phyloP scores from a whole-genome alignment of 2,329 filamentous ascomycete genomes.

The Kalaharituber pfeilii region DNA sequence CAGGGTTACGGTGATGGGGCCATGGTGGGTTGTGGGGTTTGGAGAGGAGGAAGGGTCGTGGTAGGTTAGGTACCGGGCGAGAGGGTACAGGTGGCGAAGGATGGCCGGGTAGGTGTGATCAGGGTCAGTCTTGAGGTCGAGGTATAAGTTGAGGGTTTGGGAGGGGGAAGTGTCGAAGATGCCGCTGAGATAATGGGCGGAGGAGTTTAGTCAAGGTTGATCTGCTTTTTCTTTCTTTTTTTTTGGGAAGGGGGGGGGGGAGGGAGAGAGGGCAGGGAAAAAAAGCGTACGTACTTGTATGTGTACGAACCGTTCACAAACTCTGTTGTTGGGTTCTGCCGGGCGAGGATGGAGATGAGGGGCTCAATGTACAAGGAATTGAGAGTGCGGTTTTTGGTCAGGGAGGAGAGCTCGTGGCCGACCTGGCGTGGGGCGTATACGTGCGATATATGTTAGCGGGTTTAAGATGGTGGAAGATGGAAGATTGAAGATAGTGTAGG shows the following conservation, averaged over 20 bases:
- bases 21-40: not conserved
- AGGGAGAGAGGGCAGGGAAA: not conserved
- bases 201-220: not conserved
- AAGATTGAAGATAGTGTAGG: not conserved
- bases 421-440: conserved; percentile 30
- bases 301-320: conserved; percentile 24
- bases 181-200: conserved; percentile 12
- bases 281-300: not conserved
- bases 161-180: conserved; percentile 28
- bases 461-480: too few relatives aligned
- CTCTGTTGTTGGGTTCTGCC: conserved; percentile 34
- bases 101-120: conserved; percentile 37
- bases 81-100: conserved; percentile 38
- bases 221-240: too few relatives aligned
- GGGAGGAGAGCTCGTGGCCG: conserved; percentile 41
- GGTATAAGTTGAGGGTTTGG: conserved; percentile 40
- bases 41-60: conserved; percentile 24
- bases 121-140: conserved; percentile 50
- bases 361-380: conserved; percentile 47
- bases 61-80: conserved; percentile 41
- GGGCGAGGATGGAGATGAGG: conserved; percentile 40
- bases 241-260: not conserved
- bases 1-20: conserved; percentile 50
- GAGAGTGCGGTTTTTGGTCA: conserved; percentile 42
- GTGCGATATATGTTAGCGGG: not conserved